Percentiles rank a stretch among this genome's conserved stretches.
These are phyloP conservation scores for Glebionis coronaria DNA, from an alignment of 129 eudicot genomes.

Conservation along the genomic window DNA sequence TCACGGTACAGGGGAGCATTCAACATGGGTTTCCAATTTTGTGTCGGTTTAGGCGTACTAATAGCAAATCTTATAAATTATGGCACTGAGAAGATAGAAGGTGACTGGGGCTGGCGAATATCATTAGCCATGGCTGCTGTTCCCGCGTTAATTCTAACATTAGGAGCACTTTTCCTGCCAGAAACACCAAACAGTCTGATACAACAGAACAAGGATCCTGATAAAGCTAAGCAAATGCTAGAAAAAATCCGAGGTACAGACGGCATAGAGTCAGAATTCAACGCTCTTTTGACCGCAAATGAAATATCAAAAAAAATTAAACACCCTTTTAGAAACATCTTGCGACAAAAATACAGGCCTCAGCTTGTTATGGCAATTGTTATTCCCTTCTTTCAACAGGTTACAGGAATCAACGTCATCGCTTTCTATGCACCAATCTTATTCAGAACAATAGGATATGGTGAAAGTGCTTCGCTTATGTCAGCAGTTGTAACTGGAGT, in stretches of 20 bases:
- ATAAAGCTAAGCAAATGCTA: conserved; percentile 79
- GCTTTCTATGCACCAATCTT: no score
- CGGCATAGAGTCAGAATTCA: conserved; percentile 71
- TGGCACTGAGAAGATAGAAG: conserved; percentile 61
- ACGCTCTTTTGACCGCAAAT: conserved; percentile 75
- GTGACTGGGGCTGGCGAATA: conserved; percentile 94
- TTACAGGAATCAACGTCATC: no score
- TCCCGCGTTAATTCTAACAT: conserved; percentile 59
- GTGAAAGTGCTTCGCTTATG: no score
- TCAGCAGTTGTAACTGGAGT: no score
- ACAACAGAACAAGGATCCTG: conserved; percentile 63
- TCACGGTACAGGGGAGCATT: conserved; percentile 81
- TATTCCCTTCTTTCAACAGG: no score
- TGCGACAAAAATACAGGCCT: conserved; percentile 61
- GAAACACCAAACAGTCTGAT: conserved; percentile 96
- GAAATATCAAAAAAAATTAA: conserved; percentile 61
- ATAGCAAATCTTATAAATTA: conserved; percentile 83
- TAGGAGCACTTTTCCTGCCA: conserved; percentile 68
- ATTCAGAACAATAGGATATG: no score
- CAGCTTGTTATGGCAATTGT: conserved; percentile 32
- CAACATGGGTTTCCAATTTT: conserved; percentile 83
- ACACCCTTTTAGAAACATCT: conserved; percentile 82
- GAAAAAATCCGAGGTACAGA: conserved; percentile 68
- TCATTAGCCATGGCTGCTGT: conserved; percentile 88
- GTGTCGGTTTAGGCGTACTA: conserved; percentile 77